Conservation (phyloP, 225 moss, liverwort and hornwort genomes). For the Bryum argenteum region DNA sequence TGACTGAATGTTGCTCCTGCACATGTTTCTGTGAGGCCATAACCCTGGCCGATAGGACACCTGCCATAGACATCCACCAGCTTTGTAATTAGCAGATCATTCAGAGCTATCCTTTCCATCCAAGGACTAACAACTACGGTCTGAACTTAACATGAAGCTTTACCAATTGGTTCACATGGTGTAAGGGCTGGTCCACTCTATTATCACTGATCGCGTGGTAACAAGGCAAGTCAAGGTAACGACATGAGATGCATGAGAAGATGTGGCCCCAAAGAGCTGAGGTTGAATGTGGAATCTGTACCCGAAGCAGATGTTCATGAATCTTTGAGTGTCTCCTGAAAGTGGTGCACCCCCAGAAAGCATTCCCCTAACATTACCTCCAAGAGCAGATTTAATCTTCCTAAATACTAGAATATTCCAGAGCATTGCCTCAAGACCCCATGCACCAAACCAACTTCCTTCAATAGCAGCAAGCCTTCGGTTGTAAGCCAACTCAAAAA, state of each 20-base stretch:
- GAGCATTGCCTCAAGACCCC: conserved; percentile 75
- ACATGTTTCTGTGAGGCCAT: conserved; percentile 99
- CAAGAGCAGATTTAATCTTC: conserved; percentile 87
- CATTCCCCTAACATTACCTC: conserved; percentile 82
- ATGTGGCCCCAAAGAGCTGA: not conserved
- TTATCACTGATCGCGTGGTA: not conserved
- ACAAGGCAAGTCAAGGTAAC: conserved; percentile 5
- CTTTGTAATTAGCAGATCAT: conserved; percentile 15
- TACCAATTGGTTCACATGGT: conserved; percentile 7
- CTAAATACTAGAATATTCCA: conserved; percentile 87
- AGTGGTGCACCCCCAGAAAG: conserved; percentile 95
- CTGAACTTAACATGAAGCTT: conserved; percentile 4
- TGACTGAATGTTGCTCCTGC: conserved; percentile 91
- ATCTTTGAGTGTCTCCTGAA: conserved; percentile 91
- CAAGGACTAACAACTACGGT: not conserved
- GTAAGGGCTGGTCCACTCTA: not conserved
- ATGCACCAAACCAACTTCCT: conserved; percentile 89
- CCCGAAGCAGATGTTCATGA: conserved; percentile 98
- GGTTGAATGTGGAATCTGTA: conserved; percentile 29
- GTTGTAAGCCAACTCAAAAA: conserved; percentile 88
- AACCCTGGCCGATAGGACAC: conserved; percentile 94
- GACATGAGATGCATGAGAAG: conserved; percentile 6
- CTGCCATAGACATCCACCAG: conserved; percentile 45
- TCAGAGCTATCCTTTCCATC: conserved; percentile 7
- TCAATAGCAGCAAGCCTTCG: conserved; percentile 77